Base-by-base conservation (phyloP, 306 rosid genomes). In the Ceratonia siliqua region DNA sequence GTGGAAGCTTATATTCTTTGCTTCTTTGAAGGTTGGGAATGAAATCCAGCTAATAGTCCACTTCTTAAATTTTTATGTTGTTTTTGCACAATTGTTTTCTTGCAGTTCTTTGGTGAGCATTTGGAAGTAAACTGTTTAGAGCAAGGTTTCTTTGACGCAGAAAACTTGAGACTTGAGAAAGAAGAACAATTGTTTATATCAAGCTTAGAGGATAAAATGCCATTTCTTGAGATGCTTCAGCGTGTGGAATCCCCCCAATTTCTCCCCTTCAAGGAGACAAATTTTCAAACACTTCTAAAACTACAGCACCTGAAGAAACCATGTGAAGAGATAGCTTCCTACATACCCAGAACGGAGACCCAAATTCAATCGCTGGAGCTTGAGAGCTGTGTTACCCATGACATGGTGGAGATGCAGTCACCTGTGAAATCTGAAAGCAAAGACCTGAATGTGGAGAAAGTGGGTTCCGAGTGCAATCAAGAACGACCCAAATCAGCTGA, bases 141-240 rank as follows among this genome's bases (percentile, higher is more conserved):
- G 65, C 96, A 85, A 83, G 81, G 52, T 75, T 62, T 87, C 14
- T 15, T 64, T 57, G 79, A 63, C 62, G 49, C 63, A 32, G 82
- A 81, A 13, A 76, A 48, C 39, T 68, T 86, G 52, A 81, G 83
- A 54, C 64, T 78, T 38, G 85, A 78, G 20, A 90, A 85, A 36
- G 90, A 85, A 46, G 74, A 71, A 5, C 76, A 71, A 14, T 12
- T 81, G 50, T 70, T 85, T 13, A 58, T 73, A 14, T 66, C 88
- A 43, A 83, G 78, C 33, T 86, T 87, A 45, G 95, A 85, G 22
- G 87, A 90, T 6, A 88, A 66, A 78, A 86, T 92, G 83, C 96
- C 97, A 42, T 90, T 94, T 52, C 93, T 94, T 13, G 92, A 90
- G 66, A 94, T 92, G 96, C 85, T 92, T 43, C 98, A 92, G 36